Base-by-base conservation (phyloP, 1,284 basidiomycete genomes). In the Cystobasidium sp. region DNA sequence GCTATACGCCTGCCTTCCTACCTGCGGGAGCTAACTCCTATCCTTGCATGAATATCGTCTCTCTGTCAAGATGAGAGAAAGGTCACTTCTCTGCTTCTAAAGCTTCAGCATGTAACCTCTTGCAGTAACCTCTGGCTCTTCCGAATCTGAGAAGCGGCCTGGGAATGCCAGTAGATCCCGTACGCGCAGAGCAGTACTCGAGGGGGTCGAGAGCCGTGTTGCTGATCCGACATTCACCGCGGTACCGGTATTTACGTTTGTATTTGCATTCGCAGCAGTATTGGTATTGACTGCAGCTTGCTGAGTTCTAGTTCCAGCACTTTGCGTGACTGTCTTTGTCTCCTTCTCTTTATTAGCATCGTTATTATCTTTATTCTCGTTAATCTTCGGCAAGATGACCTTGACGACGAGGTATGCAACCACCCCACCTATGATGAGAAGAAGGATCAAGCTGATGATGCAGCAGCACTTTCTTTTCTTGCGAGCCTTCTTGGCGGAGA, bases 401-500 rank as follows among this genome's bases (percentile, higher is more conserved):
- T 75, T 75, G 55, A 75, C 53, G 14, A 77, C 74, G 22, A 78
- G 71, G 39, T 73, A 66, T 31, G 75, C 72, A 58, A 77, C 51
- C 9, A 75, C 74, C 41, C 66, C 78, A 37, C 66, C 52, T 31
- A 80, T 74, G 20, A 79, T 46, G 14, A 77, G n/a, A 24, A 77
- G 52, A 43, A 78, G 58, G 56, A 74, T 63, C 64, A 77, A n/a
- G 18, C 46, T 20, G 67, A 76, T 75, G 46, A 58, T 47, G 61
- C 75, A 77, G 66, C 79, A 79, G 47, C 77, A 68, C 67, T 74
- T 81, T 18, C 83, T 72, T 84, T 89, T 91, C 81, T 88, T 89
- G 68, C 93, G 87, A 14, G 93, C 93, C 62, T 89, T 85, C 75
- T 85, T 84, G 49, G 88, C 92, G 68, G 90, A 93, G 24, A 84